These are phyloP conservation scores for Carnegiea gigantea DNA, from an alignment of 179 eudicot species.

Conservation along the genomic window DNA sequence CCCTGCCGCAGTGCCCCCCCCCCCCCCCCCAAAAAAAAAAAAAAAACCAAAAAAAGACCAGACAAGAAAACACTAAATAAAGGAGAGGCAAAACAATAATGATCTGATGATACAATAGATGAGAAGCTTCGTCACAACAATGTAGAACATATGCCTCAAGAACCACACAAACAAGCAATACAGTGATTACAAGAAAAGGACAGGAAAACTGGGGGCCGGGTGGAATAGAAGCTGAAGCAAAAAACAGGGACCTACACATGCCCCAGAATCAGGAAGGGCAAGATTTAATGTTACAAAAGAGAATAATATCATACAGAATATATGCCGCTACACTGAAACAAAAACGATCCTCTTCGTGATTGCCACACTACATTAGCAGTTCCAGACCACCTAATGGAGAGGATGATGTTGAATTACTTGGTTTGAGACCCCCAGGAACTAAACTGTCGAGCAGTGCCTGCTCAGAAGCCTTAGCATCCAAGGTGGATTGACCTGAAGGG, in stretches of 20 bases:
- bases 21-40: too few relatives aligned
- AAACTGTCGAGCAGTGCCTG: constrained; percentile 23
- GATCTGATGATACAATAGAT: not conserved
- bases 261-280: constrained; percentile 1
- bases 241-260: not conserved
- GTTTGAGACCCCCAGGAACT: constrained; percentile 22
- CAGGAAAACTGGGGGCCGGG: not conserved
- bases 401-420: constrained; percentile 26
- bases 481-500: constrained; percentile 10
- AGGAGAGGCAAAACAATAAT: not conserved
- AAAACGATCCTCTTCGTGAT: not conserved
- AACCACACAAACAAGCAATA: not conserved
- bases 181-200: not conserved
- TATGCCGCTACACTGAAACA: not conserved
- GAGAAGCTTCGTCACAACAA: not conserved
- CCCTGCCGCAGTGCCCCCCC: too few relatives aligned
- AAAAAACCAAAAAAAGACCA: too few relatives aligned
- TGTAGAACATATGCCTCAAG: not conserved
- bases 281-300: not conserved
- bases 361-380: constrained; percentile 22
- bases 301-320: not conserved
- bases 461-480: constrained; percentile 25
- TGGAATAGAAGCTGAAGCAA: not conserved
- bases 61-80: too few relatives aligned
- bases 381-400: constrained; percentile 36